Percentiles rank a stretch among this genome's conserved stretches.
Evolutionary conservation across 495 filamentous ascomycete species (phyloP).

Genomic region (Aspergillus bridgeri): DNA sequence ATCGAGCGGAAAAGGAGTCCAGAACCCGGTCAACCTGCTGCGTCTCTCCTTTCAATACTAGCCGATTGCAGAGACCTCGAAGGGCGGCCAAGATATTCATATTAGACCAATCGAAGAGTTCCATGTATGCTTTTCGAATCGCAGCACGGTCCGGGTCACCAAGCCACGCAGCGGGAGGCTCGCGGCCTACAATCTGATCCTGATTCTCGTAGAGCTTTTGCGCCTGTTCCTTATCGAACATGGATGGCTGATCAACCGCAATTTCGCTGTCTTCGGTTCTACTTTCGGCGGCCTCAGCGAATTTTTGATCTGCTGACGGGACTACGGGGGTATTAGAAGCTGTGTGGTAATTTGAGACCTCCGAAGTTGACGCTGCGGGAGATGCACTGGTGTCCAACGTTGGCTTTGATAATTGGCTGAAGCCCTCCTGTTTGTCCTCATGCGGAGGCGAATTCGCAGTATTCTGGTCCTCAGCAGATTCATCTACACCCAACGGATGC

Average conservation of each 20-base stretch:
- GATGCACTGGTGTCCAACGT: conserved; percentile 38
- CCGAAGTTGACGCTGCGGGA: conserved; percentile 34
- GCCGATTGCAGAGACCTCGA: conserved; percentile 72
- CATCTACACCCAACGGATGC: conserved; percentile 21
- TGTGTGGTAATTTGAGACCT: conserved; percentile 47
- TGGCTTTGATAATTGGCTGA: conserved; percentile 36
- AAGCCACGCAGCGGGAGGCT: conserved; percentile 82
- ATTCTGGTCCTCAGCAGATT: conserved; percentile 18
- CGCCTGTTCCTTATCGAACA: conserved; percentile 65
- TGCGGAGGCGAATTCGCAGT: conserved; percentile 36
- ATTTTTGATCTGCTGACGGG: conserved; percentile 28
- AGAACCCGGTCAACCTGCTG: conserved; percentile 96
- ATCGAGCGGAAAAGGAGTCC: conserved; percentile 78
- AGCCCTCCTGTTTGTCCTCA: conserved; percentile 29
- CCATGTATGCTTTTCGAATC: conserved; percentile 82
- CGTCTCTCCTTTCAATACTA: conserved; percentile 88
- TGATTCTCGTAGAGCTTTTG: conserved; percentile 82
- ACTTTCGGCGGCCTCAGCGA: conserved; percentile 18
- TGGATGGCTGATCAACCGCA: conserved; percentile 42
- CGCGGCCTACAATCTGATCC: conserved; percentile 71
- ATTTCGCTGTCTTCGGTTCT: conserved; percentile 22
- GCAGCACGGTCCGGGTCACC: conserved; percentile 66
- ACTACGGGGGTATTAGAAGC: conserved; percentile 42
- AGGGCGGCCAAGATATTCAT: conserved; percentile 77
- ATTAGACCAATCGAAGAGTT: conserved; percentile 81